These are phyloP conservation scores for Xerophyta viscosa DNA, from an alignment of 106 monocot species.

Conservation along the genomic window DNA sequence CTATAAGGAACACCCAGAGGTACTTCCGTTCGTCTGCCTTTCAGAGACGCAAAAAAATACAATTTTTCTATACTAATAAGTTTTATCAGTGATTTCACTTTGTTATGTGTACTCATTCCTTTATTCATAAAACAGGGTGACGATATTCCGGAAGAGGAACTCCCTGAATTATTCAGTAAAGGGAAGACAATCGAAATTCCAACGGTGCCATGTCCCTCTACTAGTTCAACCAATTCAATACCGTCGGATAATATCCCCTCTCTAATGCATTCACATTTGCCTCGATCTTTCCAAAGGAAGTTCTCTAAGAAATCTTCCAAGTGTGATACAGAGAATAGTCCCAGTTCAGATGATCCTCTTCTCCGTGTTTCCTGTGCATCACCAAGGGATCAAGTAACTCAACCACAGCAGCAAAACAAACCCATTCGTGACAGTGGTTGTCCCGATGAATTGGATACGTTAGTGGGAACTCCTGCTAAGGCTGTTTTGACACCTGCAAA, in stretches of 20 bases:
- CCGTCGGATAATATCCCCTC: background rate
- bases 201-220: background rate
- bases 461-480: slow-evolving; percentile 47
- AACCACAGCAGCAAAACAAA: too few species aligned
- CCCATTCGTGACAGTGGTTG: too few species aligned
- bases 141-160: slow-evolving; percentile 47
- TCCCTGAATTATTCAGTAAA: slow-evolving; percentile 48
- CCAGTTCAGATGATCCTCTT: slow-evolving; percentile 7
- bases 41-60: background rate
- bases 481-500: slow-evolving; percentile 28
- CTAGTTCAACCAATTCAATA: background rate
- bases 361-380: slow-evolving; percentile 3
- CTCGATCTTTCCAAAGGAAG: slow-evolving; percentile 38
- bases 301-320: slow-evolving; percentile 37
- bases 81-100: background rate
- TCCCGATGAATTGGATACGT: slow-evolving; percentile 10
- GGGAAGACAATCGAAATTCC: slow-evolving; percentile 5
- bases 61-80: background rate
- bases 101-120: background rate
- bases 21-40: slow-evolving; percentile 7
- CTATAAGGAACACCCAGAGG: slow-evolving; percentile 39
- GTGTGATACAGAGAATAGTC: slow-evolving; percentile 15
- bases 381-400: too few species aligned
- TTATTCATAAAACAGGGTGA: slow-evolving; percentile 31
- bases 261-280: slow-evolving; percentile 33